phyloP scores from a whole-genome alignment of 768 basidiomycete species.

The Suillus occidentalis region DNA sequence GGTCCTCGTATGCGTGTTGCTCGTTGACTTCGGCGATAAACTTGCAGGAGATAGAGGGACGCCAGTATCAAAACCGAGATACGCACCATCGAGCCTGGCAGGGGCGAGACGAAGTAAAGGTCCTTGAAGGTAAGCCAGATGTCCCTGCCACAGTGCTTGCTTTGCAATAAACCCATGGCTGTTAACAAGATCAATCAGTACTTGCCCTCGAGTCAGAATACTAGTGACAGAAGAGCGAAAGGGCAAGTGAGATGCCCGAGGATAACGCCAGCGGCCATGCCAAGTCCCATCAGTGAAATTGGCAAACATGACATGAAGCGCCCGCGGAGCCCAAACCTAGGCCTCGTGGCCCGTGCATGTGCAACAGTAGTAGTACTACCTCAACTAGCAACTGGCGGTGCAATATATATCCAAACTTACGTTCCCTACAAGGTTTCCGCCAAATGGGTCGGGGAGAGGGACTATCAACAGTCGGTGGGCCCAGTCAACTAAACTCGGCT shows the following conservation, averaged over 20 bases:
- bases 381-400: no score
- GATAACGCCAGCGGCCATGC: background rate
- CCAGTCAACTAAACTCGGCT: no score
- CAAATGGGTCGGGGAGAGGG: no score
- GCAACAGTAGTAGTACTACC: no score
- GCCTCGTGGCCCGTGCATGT: background rate
- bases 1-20: slow-evolving; percentile 42
- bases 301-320: background rate
- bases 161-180: background rate
- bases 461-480: no score
- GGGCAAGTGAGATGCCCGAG: background rate
- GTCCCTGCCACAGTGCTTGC: background rate
- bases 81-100: background rate
- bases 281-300: background rate
- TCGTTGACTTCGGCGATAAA: background rate
- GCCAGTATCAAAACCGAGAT: background rate
- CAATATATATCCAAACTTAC: background rate
- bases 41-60: background rate
- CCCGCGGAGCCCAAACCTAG: background rate
- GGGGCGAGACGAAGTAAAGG: background rate
- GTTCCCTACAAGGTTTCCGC: no score
- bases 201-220: background rate
- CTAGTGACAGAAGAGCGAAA: background rate
- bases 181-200: background rate
- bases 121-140: background rate